Base-by-base conservation (phyloP, 73 alveolate species). In the Uronychia binucleata region DNA sequence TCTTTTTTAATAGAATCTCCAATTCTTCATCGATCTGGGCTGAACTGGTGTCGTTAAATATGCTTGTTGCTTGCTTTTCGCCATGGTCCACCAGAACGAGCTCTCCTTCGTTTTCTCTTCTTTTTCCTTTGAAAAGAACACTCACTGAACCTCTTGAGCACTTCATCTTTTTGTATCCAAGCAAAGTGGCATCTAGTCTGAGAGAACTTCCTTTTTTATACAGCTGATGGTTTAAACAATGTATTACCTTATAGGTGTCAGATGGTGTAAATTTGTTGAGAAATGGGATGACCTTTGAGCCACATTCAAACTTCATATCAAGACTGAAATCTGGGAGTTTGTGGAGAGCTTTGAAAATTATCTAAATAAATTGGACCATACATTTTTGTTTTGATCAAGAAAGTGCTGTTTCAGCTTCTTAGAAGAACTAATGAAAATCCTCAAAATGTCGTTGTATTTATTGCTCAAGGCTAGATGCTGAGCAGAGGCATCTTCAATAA, bases 251-350 rank as follows among this genome's bases (percentile, higher is more conserved):
- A 58, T 88, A 91, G 31, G 90, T 87, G 31, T 91, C 96, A 30
- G 87, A 81, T 0, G 96, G 96, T 1, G 94, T 83, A 1, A 87
- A 29, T 60, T 60, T 75, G 26, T 80, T 77, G 27, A 91, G 85
- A 32, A 91, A 88, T 0, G 96, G 96, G 26, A 91, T 88, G 28
- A 82, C 67, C 28, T 83, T 88, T 8, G 94, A 86, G 26, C 86
- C 67, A 74, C 96, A 91, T 34, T 74, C 88, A 58, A 90, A 88
- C 25, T 90, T n/a, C 88, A 91, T 88, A 30, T 81, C 87, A 0
- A 91, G 59, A 27, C 74, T 59, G 81, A 91, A 91, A 77, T 91
- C 94, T 1, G 93, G 93, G 83, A 91, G 30, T 27, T 76, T 59
- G 32, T 84, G 88, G 35, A 91, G 19, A 5, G 67, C 67, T 11